Base-by-base conservation (phyloP, 306 rosid species). In the Senna siamea region DNA sequence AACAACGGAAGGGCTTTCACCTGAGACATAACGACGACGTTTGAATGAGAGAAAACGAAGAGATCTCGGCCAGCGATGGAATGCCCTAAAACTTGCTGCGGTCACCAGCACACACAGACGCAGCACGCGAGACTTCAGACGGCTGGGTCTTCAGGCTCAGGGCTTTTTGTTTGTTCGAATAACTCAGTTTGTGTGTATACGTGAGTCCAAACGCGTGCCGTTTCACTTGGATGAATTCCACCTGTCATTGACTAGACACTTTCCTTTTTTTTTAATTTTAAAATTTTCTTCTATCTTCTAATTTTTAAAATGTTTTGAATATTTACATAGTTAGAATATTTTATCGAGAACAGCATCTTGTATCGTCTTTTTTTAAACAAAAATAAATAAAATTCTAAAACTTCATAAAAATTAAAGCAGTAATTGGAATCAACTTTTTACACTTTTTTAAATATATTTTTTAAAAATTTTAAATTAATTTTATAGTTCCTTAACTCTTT, bases 1-100 rank as follows among this genome's bases (percentile, higher is more conserved):
- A 40, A 5, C 78, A 61, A 46, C 11, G 56, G 28, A 50, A 51
- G 53, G 9, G 54, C 1, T 30, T 53, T 75, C 62, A 82, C 86
- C 86, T 76, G 83, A 70, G 86, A 82, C 86, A 82, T 82, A 69
- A 50, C 63, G 78, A 18, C 13, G 77, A 48, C 73, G 32, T 58
- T 61, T 15, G 54, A 2, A 41, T 17, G 35, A 63, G 76, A 35
- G 58, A 43, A 59, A 73, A 60, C 12, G 19, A 28, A 50, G 63
- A 41, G 74, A 43, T 69, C 72, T 78, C 62, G 41, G 43, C 22
- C 61, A 44, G 44, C 18, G 41, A 47, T 18, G 17, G 59, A 48
- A 48, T 30, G 32, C 43, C 28, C 44, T 47, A 6, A 11, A 51
- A 6, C 47, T 10, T 30, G 51, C 7, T 51, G 41, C 13, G 3